Base-by-base conservation (phyloP, 805 yeast genomes). In the Wickerhamiella cacticola region DNA sequence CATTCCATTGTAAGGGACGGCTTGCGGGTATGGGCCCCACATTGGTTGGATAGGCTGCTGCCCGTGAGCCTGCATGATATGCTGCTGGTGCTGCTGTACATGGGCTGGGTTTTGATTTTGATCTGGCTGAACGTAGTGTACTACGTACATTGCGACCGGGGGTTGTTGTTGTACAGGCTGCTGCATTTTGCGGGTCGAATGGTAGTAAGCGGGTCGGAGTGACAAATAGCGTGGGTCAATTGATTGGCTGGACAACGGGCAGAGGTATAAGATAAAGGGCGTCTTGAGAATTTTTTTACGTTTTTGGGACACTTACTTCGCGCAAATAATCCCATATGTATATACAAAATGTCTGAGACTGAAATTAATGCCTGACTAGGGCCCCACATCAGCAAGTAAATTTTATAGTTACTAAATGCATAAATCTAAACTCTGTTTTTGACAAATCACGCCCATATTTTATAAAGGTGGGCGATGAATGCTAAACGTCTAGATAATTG, bases 181-280 rank as follows among this genome's bases (percentile, higher is more conserved):
- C 34, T 29, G 34, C 41, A 38, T 38, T 22, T 16, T 38, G 41
- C 28, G 41, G 41, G 41, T 38, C 41, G 41, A 13, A 21, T 15
- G 38, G 38, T 29, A 29, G 34, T 29, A 29, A 29, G 34, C 34
- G 34, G 34, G 34, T 29, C 34, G 34, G 34, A 5, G 15, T 29
- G 34, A 29, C 34, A 29, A 29, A 29, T 29, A 29, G 34, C 15
- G 15, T 9, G 15, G 15, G 34, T 25, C 28, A 25, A 25, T 7
- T 25, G 10, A 25, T 25, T 22, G 13, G 13, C 6, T 40, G 18
- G 26, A 10, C 43, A 40, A 19, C 12, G 13, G 33, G 23, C 23
- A 5, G 18, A 40, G 4, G 15, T 31, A 18, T 12, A 10, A 23
- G 18, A 23, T n/a, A 25, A 21, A 19, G 6, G 6, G 22, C 16